Conservation (phyloP, 495 filamentous ascomycete species). For the Pseudotulostoma volvatum region DNA sequence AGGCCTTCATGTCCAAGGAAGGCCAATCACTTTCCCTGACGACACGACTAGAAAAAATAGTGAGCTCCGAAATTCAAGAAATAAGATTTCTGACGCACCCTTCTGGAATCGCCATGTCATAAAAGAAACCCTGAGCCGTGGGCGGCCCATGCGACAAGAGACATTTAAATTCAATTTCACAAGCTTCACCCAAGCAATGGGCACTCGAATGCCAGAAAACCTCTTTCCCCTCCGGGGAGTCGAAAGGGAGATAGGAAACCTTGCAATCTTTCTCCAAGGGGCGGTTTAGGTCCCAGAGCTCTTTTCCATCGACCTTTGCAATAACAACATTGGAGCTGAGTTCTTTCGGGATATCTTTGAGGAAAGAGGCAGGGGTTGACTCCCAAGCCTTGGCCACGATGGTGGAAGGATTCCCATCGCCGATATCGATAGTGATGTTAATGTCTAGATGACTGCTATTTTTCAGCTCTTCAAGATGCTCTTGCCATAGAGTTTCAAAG, state of each 20-base stretch:
- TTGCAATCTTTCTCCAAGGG: conserved; percentile 64
- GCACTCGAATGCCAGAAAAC: conserved; percentile 92
- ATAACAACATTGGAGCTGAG: conserved; percentile 45
- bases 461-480: conserved; percentile 55
- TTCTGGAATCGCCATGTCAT: conserved; percentile 81
- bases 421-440: conserved; percentile 33
- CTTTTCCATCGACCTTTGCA: conserved; percentile 58
- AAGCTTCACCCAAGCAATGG: conserved; percentile 85
- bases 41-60: conserved; percentile 27
- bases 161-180: conserved; percentile 76
- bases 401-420: conserved; percentile 25
- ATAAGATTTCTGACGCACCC: conserved; percentile 33
- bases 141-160: conserved; percentile 86
- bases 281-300: conserved; percentile 82
- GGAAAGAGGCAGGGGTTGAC: conserved; percentile 36
- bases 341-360: conserved; percentile 36
- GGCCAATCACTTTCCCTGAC: conserved; percentile 64
- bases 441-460: conserved; percentile 31
- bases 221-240: conserved; percentile 63
- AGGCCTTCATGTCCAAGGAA: conserved; percentile 57
- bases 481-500: conserved; percentile 75
- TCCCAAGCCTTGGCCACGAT: conserved; percentile 36
- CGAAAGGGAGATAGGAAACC: conserved; percentile 69
- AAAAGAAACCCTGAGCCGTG: conserved; percentile 89
- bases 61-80: too few species aligned